These are phyloP conservation scores for Tuber umbilicatum DNA, from an alignment of 495 filamentous ascomycete species.

Conservation along the genomic window DNA sequence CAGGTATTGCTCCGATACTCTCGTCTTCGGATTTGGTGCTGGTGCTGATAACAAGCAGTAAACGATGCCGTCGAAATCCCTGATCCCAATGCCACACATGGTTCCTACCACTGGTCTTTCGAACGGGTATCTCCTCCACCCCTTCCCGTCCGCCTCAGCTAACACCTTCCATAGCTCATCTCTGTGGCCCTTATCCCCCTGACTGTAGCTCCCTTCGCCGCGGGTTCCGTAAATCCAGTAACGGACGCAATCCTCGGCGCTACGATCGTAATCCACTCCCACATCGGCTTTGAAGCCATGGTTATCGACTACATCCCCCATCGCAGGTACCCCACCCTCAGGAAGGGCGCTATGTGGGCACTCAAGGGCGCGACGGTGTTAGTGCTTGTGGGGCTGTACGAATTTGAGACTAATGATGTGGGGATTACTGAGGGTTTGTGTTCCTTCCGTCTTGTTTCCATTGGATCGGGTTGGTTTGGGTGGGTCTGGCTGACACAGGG, in stretches of 20 bases:
- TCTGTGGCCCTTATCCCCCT: slow-evolving; percentile 74
- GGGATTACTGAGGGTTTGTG: slow-evolving; percentile 66
- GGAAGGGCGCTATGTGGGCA: slow-evolving; percentile 62
- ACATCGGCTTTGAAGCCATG: slow-evolving; percentile 82
- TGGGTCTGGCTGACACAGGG: not conserved
- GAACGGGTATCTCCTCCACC: slow-evolving; percentile 57
- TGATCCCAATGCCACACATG: slow-evolving; percentile 62
- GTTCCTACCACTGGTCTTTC: slow-evolving; percentile 97
- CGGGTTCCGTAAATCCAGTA: slow-evolving; percentile 79
- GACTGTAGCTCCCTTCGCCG: slow-evolving; percentile 83
- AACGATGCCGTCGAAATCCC: slow-evolving; percentile 85
- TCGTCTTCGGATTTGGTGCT: not conserved
- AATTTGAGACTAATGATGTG: slow-evolving; percentile 99
- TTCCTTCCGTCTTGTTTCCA: not conserved
- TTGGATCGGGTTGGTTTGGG: not conserved
- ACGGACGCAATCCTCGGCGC: slow-evolving; percentile 81
- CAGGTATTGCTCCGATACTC: slow-evolving; percentile 54
- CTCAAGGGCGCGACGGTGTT: slow-evolving; percentile 70
- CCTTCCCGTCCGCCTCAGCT: not conserved
- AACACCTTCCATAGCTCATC: slow-evolving; percentile 47
- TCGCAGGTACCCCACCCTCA: slow-evolving; percentile 59
- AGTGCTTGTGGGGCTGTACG: slow-evolving; percentile 84
- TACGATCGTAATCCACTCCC: slow-evolving; percentile 78
- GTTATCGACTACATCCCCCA: slow-evolving; percentile 87
- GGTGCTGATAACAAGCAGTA: slow-evolving; percentile 48